Evolutionary conservation across 2,329 filamentous ascomycete species (phyloP), one percentile per base, ranked within the genome.

Genomic region (Zelopaecilomyces penicillatus): DNA sequence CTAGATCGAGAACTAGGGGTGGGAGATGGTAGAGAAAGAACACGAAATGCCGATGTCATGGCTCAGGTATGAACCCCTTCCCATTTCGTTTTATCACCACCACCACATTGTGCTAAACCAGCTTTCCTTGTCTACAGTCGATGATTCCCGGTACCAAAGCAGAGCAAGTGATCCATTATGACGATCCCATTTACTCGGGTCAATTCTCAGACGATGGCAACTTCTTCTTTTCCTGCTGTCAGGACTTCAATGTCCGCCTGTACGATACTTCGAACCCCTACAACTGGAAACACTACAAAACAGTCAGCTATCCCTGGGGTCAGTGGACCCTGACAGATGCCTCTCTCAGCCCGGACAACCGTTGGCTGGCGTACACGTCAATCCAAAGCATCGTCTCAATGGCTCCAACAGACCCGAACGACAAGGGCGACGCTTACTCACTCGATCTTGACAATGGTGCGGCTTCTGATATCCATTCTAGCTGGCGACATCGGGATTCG

Each of bases 271-370:
- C 87, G 2, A 95, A 96, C 55, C 89, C 91, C 0, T 95, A 93
- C 64, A 78, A 89, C 52, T 98, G 93, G 93, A 85, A 84, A 61
- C 90, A 95, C 63, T 96, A 96, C 72, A 97, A 91, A 68, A 91
- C 86, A 0, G 87, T 89, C 5, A 69, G 74, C 29, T 95, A 93
- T 63, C 88, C 88, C 1, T 86, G 82, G 52, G 93, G 90, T 3
- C 83, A 87, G 56, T 98, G 93, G 93, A 97, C 91, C 1, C 83
- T 98, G 52, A 97, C 93, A 10, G 93, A 98, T 65, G 90, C 91
- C 2, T 86, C 87, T 0, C 65, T 97, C 37, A 94, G 87, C 49
- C 89, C 90, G 0, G 89, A 97, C 68, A 97, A 96, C 62, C 85
- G 80, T 54, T 93, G 86, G 67, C 72, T 98, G 2, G 93, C 90